Conservation (phyloP, 164 flowering plant genomes). For the Hamamelis virginiana region DNA sequence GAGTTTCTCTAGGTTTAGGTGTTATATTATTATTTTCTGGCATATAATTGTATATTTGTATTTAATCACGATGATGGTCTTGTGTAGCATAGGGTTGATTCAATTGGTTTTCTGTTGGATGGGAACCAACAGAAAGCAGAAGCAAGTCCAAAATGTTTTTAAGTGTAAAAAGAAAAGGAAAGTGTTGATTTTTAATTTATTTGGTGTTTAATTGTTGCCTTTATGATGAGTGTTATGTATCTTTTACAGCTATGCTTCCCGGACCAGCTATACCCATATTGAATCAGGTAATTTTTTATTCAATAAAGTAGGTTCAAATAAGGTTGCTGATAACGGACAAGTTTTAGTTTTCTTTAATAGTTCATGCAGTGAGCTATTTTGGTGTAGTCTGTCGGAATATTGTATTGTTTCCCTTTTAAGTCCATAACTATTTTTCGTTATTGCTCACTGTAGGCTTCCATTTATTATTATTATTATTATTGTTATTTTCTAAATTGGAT, state of each 20-base stretch:
- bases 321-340: background rate
- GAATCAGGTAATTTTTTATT: conserved; percentile 60
- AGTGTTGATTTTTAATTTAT: background rate
- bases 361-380: background rate
- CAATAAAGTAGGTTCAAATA: background rate
- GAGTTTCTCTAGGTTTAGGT: too few species aligned
- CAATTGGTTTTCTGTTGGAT: background rate
- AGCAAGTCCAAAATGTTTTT: background rate
- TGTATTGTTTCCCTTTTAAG: background rate
- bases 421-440: background rate
- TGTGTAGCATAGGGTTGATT: background rate
- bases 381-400: background rate
- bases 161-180: background rate
- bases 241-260: conserved; percentile 83
- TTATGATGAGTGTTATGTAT: conserved; percentile 12
- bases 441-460: background rate
- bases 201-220: background rate
- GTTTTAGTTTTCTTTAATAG: background rate
- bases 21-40: too few species aligned
- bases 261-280: conserved; percentile 90
- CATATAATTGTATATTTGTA: too few species aligned
- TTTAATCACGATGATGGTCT: too few species aligned
- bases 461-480: too few species aligned
- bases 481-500: too few species aligned
- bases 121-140: background rate